Conservation (phyloP, 2,329 filamentous ascomycete genomes). For the Blumeriella jaapii region DNA sequence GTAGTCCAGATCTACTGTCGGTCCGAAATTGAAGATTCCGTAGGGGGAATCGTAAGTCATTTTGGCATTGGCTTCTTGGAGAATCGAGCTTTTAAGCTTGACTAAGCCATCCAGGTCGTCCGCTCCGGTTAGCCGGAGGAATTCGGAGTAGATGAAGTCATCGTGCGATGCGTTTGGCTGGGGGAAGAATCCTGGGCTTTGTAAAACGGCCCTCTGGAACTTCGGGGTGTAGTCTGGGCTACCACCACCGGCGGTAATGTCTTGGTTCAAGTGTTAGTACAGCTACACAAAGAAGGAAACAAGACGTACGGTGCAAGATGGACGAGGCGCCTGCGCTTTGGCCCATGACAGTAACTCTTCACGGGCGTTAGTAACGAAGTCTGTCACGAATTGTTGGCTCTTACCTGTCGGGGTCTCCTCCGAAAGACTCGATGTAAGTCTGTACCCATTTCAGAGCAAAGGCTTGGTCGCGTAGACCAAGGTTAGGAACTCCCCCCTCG, state of each 20-base stretch:
- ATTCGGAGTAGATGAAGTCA: neutral
- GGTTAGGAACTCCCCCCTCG: constrained; percentile 1
- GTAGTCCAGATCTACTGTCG: constrained; percentile 37
- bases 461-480: constrained; percentile 1
- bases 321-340: constrained; percentile 4
- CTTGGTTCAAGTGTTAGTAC: too few species aligned
- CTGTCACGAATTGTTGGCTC: neutral
- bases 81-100: constrained; percentile 2
- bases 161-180: constrained; percentile 4
- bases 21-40: constrained; percentile 33
- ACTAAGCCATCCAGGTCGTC: constrained; percentile 7
- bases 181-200: constrained; percentile 20
- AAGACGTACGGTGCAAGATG: constrained; percentile 21
- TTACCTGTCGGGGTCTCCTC: constrained; percentile 1
- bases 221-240: constrained; percentile 17
- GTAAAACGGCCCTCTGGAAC: constrained; percentile 30
- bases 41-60: constrained; percentile 20
- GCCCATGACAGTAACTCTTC: constrained; percentile 2
- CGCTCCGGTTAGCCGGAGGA: constrained; percentile 1
- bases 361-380: neutral
- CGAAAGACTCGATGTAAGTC: neutral
- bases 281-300: too few species aligned
- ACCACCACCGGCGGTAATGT: constrained; percentile 39
- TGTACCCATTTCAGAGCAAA: constrained; percentile 3
- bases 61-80: constrained; percentile 9